A percentile compares a stretch with the other conserved stretches of the same genome.
Evolutionary conservation across 352 stramenopile species (phyloP).

Genomic region (Globisporangium barbulae): DNA sequence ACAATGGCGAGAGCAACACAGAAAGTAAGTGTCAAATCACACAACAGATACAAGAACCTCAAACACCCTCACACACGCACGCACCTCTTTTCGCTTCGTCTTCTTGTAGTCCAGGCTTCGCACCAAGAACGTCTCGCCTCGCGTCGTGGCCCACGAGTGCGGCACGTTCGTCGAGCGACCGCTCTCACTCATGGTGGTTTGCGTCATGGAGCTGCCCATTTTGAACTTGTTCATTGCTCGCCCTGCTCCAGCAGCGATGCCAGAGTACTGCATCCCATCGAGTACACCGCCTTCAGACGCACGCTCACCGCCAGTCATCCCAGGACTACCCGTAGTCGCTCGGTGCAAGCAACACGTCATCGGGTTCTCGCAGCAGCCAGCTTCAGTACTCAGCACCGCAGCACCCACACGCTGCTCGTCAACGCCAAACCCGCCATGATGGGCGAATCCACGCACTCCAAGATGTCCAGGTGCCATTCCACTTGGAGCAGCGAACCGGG

Average conservation of each 20-base stretch:
- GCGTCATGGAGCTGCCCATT: constrained; percentile 57
- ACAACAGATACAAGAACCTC: neutral
- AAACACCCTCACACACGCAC: neutral
- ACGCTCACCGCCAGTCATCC: neutral
- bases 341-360: constrained; percentile 56
- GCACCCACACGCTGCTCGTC: constrained; percentile 11
- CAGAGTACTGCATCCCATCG: neutral
- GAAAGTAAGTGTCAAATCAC: neutral
- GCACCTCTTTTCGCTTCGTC: constrained; percentile 71
- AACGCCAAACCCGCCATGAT: neutral
- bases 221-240: constrained; percentile 39
- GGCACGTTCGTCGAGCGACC: constrained; percentile 49
- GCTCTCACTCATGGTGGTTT: constrained; percentile 38
- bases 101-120: constrained; percentile 82
- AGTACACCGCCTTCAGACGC: neutral
- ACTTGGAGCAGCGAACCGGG: constrained; percentile 3
- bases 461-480: neutral
- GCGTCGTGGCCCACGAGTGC: constrained; percentile 47
- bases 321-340: neutral
- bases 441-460: neutral
- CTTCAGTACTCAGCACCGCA: constrained; percentile 25
- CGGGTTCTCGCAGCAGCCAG: constrained; percentile 35
- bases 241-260: neutral
- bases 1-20: neutral
- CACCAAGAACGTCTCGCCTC: constrained; percentile 63